Evolutionary conservation across 2,329 filamentous ascomycete genomes (phyloP).

Genomic region (Alternaria ventricosa): DNA sequence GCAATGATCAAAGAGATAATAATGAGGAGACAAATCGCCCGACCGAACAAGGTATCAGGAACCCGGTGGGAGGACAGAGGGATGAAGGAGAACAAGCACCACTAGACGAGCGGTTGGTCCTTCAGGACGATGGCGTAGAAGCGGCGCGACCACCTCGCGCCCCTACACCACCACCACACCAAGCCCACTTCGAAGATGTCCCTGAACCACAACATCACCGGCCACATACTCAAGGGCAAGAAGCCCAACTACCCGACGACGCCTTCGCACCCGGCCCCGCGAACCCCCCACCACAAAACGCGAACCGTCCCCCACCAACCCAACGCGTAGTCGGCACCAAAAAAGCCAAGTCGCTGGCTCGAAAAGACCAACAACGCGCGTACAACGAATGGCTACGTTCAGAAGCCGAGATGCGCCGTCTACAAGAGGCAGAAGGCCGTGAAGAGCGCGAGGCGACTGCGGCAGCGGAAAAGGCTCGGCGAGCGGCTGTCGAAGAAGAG

Average conservation of each 20-base stretch:
- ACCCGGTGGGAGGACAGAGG: background rate
- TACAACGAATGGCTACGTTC: conserved; percentile 59
- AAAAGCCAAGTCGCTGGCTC: conserved; percentile 57
- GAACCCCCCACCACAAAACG: conserved; percentile 19
- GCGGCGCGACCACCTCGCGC: conserved; percentile 24
- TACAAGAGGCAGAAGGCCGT: conserved; percentile 51
- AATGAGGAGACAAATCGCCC: background rate
- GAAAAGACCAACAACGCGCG: conserved; percentile 51
- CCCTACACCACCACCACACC: conserved; percentile 35
- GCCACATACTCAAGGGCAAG: background rate
- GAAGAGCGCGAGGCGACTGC: conserved; percentile 54
- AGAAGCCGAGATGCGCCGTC: conserved; percentile 55
- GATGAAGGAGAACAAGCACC: conserved; percentile 23
- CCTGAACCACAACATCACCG: background rate
- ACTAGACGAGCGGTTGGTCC: conserved; percentile 33
- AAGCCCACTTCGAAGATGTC: conserved; percentile 13
- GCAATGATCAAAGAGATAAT: conserved; percentile 1
- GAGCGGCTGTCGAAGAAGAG: conserved; percentile 52
- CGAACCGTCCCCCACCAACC: conserved; percentile 28
- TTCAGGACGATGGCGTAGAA: conserved; percentile 26
- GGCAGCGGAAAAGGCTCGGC: conserved; percentile 47
- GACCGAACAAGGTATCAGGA: background rate
- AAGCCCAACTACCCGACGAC: conserved; percentile 8
- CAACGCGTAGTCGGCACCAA: conserved; percentile 54
- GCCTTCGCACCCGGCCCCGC: conserved; percentile 42